Evolutionary conservation across 176 grass and related monocot species (phyloP).

Genomic region (Triticum monococcum): DNA sequence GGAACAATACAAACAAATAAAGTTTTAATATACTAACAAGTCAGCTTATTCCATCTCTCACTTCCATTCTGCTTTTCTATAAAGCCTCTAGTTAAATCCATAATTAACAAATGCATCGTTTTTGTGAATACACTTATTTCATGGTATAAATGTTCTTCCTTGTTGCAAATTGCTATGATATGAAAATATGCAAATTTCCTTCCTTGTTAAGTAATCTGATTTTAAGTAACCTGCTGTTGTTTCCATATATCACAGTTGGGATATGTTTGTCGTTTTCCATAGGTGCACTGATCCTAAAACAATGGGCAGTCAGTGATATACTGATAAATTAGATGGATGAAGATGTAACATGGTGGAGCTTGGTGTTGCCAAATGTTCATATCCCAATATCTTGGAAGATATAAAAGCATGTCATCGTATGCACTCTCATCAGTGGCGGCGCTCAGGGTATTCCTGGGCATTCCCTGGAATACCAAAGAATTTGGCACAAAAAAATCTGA

Average conservation of each 20-base stretch:
- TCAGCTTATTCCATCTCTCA: conserved; percentile 9
- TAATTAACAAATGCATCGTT: neutral
- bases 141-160: neutral
- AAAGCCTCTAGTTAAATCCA: conserved; percentile 4
- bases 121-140: conserved; percentile 22
- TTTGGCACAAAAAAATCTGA: too few species aligned
- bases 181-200: neutral
- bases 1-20: neutral
- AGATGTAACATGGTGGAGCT: neutral
- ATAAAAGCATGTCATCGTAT: neutral
- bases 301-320: neutral
- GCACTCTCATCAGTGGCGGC: neutral
- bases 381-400: neutral
- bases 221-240: neutral
- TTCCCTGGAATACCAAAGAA: too few species aligned
- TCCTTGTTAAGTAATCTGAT: conserved; percentile 2
- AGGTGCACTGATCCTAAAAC: conserved; percentile 11
- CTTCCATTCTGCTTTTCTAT: neutral
- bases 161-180: neutral
- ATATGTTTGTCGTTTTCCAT: neutral
- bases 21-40: neutral
- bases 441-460: too few species aligned
- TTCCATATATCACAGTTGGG: neutral
- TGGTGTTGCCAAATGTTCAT: neutral
- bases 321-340: neutral